A percentile compares a stretch with the other conserved stretches of the same genome.
Conservation (phyloP, 345 rosid genomes). For the Gossypium turneri region DNA sequence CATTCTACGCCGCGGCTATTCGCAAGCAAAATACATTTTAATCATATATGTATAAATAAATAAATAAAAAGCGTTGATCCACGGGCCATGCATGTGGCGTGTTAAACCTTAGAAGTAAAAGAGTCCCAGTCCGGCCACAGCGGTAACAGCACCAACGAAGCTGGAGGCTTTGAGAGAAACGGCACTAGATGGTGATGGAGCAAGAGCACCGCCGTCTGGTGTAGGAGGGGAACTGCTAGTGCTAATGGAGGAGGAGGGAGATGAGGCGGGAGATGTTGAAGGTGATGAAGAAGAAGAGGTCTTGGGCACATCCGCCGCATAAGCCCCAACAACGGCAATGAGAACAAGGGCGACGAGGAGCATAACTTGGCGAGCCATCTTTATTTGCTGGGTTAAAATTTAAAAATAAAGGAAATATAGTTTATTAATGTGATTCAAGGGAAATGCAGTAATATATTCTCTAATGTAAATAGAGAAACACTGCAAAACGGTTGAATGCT, state of each 20-base stretch:
- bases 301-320: slow-evolving; percentile 25
- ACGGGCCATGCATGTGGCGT: neutral
- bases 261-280: slow-evolving; percentile 14
- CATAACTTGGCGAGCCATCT: slow-evolving; percentile 30
- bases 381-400: neutral
- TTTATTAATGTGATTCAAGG: neutral
- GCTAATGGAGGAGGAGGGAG: neutral
- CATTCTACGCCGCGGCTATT: neutral
- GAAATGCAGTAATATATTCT: neutral
- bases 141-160: slow-evolving; percentile 14
- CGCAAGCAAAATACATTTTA: neutral
- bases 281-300: slow-evolving; percentile 22
- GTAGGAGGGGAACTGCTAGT: neutral
- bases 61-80: neutral
- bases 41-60: neutral
- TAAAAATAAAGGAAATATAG: neutral
- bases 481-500: neutral
- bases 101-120: slow-evolving; percentile 22
- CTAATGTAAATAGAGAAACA: neutral
- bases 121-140: slow-evolving; percentile 7
- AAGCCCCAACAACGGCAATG: slow-evolving; percentile 26
- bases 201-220: neutral
- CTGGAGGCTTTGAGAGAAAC: slow-evolving; percentile 16
- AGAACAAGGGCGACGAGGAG: slow-evolving; percentile 23
- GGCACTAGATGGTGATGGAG: neutral